These are phyloP conservation scores for Phytophthora kernoviae DNA, from an alignment of 352 stramenopile genomes.

Conservation along the genomic window DNA sequence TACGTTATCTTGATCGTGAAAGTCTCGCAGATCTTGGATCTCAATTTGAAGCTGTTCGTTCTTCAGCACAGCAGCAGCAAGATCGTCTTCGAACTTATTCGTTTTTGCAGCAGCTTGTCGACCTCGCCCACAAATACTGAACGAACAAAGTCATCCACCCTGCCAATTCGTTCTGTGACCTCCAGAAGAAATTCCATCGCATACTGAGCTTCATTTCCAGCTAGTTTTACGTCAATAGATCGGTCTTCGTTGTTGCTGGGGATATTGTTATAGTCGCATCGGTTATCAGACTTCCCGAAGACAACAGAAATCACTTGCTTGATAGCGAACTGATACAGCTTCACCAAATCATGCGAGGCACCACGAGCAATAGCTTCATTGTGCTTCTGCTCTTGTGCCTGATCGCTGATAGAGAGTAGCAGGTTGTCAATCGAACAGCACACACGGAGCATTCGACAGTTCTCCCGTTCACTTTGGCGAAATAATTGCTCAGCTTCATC, in stretches of 20 bases:
- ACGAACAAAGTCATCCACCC: constrained; percentile 44
- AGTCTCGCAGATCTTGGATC: constrained; percentile 47
- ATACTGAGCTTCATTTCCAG: constrained; percentile 47
- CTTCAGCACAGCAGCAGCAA: constrained; percentile 6
- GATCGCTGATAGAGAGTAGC: constrained; percentile 54
- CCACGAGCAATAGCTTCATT: constrained; percentile 48
- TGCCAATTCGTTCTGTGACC: constrained; percentile 42
- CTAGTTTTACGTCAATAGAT: constrained; percentile 9
- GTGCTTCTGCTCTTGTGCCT: constrained; percentile 54
- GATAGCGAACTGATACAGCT: constrained; percentile 55
- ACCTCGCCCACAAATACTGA: constrained; percentile 40
- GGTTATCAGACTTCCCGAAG: constrained; percentile 19
- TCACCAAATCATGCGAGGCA: constrained; percentile 45
- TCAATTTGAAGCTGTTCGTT: constrained; percentile 47
- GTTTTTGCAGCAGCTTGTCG: constrained; percentile 14
- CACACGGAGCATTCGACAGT: constrained; percentile 62
- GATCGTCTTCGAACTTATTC: constrained; percentile 14
- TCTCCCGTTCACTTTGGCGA: constrained; percentile 50
- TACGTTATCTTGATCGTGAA: constrained; percentile 39
- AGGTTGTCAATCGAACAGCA: constrained; percentile 76
- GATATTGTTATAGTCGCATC: constrained; percentile 5
- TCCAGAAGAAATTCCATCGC: constrained; percentile 49
- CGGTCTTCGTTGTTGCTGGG: not conserved
- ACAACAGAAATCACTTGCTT: constrained; percentile 41
- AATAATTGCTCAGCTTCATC: constrained; percentile 40